phyloP scores from a whole-genome alignment of 345 rosid species.

The Hypericum perforatum region DNA sequence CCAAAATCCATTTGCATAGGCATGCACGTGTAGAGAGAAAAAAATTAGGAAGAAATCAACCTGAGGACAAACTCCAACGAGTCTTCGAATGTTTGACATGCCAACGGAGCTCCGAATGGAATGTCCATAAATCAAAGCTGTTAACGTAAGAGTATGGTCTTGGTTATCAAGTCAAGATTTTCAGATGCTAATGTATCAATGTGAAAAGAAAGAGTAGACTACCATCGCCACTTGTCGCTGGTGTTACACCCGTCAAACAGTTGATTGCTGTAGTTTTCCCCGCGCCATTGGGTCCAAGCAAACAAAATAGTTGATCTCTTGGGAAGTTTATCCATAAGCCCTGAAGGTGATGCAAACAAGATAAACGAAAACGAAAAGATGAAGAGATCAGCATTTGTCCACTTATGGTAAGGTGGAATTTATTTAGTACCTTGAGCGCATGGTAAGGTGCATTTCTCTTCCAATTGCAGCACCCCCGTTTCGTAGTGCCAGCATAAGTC shows the following conservation, averaged over 20 bases:
- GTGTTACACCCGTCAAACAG: conserved; percentile 77
- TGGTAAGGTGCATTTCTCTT: conserved; percentile 73
- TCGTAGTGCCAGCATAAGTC: conserved; percentile 55
- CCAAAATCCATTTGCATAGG: no score
- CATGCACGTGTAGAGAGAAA: conserved; percentile 2
- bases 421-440: conserved; percentile 56
- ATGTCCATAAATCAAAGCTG: conserved; percentile 70
- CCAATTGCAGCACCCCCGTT: conserved; percentile 54
- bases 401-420: neutral
- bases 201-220: conserved; percentile 8
- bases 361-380: neutral
- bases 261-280: conserved; percentile 88
- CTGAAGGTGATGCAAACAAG: conserved; percentile 27
- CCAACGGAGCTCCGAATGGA: conserved; percentile 71
- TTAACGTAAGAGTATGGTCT: conserved; percentile 5
- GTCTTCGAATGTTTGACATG: conserved; percentile 68
- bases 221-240: conserved; percentile 82
- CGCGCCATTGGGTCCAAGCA: conserved; percentile 94
- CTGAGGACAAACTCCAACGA: conserved; percentile 95
- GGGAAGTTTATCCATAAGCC: conserved; percentile 78
- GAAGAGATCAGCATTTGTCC: neutral
- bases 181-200: neutral
- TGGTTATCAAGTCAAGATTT: neutral
- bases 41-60: conserved; percentile 21
- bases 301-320: conserved; percentile 81